phyloP scores from a whole-genome alignment of 2,329 filamentous ascomycete species.

The Fusarium piperis region DNA sequence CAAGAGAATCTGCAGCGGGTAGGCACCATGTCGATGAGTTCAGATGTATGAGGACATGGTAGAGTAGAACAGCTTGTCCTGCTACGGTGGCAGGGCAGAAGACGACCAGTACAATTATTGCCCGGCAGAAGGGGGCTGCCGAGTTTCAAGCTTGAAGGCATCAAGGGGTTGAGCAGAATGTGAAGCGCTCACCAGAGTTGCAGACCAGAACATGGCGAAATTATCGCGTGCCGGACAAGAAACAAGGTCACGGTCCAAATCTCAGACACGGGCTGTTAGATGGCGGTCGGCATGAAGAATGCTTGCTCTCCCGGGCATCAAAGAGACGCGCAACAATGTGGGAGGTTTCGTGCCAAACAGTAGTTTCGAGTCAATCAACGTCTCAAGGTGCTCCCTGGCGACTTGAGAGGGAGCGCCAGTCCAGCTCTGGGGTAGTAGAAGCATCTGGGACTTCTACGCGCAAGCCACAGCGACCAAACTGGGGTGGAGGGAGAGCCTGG shows the following conservation, averaged over 20 bases:
- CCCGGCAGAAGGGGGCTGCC: background rate
- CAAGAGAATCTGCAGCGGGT: constrained; percentile 14
- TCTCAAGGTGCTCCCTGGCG: constrained; percentile 35
- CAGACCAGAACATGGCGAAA: constrained; percentile 4
- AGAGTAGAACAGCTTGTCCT: background rate
- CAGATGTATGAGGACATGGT: background rate
- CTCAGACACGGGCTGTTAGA: constrained; percentile 7
- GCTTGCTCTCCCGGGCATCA: constrained; percentile 48
- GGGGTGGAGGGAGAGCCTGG: constrained; percentile 31
- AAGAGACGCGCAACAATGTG: constrained; percentile 41
- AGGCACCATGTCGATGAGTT: background rate
- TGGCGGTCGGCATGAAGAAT: background rate
- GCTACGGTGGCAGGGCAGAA: background rate
- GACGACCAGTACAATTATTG: background rate
- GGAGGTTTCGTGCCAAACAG: constrained; percentile 8
- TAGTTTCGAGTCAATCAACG: constrained; percentile 41
- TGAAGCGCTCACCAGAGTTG: constrained; percentile 1
- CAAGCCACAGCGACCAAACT: constrained; percentile 34
- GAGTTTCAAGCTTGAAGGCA: constrained; percentile 1
- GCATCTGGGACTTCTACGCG: constrained; percentile 29
- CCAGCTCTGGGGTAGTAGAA: constrained; percentile 31
- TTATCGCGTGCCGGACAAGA: constrained; percentile 14
- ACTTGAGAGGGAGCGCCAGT: constrained; percentile 24
- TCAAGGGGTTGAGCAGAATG: constrained; percentile 14
- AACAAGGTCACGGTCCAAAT: constrained; percentile 6